Evolutionary conservation across 2,329 filamentous ascomycete species (phyloP), one percentile per base, ranked within the genome.

Genomic region (Fusarium vanettenii): DNA sequence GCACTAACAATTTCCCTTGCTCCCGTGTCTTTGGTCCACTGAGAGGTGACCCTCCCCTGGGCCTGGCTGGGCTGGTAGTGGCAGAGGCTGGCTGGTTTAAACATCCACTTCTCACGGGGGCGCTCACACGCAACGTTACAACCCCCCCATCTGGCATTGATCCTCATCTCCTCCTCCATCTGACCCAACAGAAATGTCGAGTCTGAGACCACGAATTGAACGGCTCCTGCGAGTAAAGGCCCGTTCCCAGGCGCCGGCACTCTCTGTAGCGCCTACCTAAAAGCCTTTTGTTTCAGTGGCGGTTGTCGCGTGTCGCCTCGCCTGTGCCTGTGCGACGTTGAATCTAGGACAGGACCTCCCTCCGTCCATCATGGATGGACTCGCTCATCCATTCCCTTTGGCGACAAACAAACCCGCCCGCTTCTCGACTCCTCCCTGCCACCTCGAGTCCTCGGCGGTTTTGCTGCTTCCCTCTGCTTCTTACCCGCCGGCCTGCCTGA

Each of bases 261-360:
- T 64, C 64, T 59, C 69, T 68, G 64, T 66, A 64, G 66, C 63
- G 64, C 67, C 64, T 66, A 64, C 52, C 45, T 35, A 65, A 43
- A 62, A 20, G 41, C 45, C 55, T 67, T 43, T 52, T 29, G 25
- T 64, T 48, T 50, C 43, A 59, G 72, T 76, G 72, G 72, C 72
- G 69, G 72, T 68, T 73, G 72, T 72, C 72, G 66, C 74, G 72
- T 67, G 66, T 73, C 75, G 60, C 59, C 67, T 71, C 72, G 45
- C 60, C 68, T 74, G 73, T 78, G 75, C 63, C 68, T 74, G 73
- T 78, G 75, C 73, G 75, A 77, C 75, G 75, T 77, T 78, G 75
- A 64, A 61, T 77, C 57, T 57, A 57, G 64, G 43, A n/a, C 48
- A 37, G 35, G 35, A 37, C 25, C 18, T 10, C 25, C 48, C 25